These are phyloP conservation scores for Aspergillus conjunctus DNA, from an alignment of 495 filamentous ascomycete genomes.

Conservation along the genomic window DNA sequence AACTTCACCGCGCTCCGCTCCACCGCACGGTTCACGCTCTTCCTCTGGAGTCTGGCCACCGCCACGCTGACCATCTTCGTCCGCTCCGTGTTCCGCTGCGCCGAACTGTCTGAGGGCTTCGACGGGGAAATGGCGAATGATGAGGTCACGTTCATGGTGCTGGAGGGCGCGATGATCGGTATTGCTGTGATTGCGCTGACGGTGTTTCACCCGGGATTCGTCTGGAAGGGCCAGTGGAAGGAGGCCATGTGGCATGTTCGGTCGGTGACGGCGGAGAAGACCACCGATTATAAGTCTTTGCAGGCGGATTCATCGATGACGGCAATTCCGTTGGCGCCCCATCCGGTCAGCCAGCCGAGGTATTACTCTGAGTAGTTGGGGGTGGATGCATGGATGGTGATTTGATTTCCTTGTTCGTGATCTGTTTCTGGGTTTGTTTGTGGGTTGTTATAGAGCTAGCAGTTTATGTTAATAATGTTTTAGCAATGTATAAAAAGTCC, in stretches of 20 bases:
- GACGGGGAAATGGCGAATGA: constrained; percentile 56
- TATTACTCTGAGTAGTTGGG: background rate
- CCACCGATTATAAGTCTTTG: background rate
- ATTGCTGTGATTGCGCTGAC: constrained; percentile 60
- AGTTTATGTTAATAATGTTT: too few species aligned
- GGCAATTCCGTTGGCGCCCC: background rate
- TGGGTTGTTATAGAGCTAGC: too few species aligned
- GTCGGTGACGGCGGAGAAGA: background rate
- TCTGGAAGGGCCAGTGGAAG: constrained; percentile 17
- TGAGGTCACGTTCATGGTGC: constrained; percentile 64
- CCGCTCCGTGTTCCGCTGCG: constrained; percentile 63
- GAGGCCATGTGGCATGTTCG: constrained; percentile 15
- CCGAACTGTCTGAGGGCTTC: constrained; percentile 65
- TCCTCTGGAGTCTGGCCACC: constrained; percentile 25
- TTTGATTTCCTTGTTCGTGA: too few species aligned
- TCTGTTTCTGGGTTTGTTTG: too few species aligned
- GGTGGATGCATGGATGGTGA: background rate
- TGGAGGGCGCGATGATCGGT: constrained; percentile 71
- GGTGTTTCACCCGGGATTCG: constrained; percentile 56
- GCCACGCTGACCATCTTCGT: constrained; percentile 62
- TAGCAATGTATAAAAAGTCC: too few species aligned
- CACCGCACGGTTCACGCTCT: background rate
- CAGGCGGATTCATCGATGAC: background rate
- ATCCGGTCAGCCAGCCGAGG: background rate
- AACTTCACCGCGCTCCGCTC: background rate